Evolutionary conservation across 1,284 basidiomycete genomes (phyloP).

Genomic region (Ceratobasidium sp.): DNA sequence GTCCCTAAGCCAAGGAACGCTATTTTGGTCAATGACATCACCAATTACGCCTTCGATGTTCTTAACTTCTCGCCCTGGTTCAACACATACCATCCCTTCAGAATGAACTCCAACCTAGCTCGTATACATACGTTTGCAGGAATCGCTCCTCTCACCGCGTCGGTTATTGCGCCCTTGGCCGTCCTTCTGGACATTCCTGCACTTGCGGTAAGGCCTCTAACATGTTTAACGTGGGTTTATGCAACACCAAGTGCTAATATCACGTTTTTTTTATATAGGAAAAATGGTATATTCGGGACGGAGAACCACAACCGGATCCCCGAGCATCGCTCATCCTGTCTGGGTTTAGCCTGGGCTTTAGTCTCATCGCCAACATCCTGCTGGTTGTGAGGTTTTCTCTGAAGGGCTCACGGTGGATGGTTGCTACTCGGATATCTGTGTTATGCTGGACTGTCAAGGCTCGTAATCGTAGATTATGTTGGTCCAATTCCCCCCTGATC

Average conservation of each 20-base stretch:
- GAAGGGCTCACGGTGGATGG: conserved; percentile 54
- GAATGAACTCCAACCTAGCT: neutral
- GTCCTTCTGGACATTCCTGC: conserved; percentile 64
- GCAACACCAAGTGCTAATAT: conserved; percentile 52
- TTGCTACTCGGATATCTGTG: conserved; percentile 57
- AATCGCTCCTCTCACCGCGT: conserved; percentile 58
- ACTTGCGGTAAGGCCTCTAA: conserved; percentile 54
- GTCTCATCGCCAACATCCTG: conserved; percentile 61
- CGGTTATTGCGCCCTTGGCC: conserved; percentile 60
- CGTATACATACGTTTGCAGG: conserved; percentile 32
- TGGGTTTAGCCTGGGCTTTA: conserved; percentile 60
- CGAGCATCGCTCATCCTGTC: conserved; percentile 58
- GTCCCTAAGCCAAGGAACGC: too few relatives aligned
- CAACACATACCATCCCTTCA: neutral
- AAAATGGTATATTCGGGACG: conserved; percentile 58
- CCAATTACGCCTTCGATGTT: neutral
- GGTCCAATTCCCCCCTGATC: neutral
- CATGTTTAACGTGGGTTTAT: conserved; percentile 42
- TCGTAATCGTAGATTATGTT: neutral
- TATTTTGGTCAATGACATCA: conserved; percentile 24
- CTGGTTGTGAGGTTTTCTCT: conserved; percentile 61
- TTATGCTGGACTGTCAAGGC: conserved; percentile 61
- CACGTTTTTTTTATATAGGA: too few relatives aligned
- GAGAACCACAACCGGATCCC: conserved; percentile 55
- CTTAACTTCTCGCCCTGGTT: neutral